These are phyloP conservation scores for Bothriochloa decipiens DNA, from an alignment of 176 grass and related monocot species.

Conservation along the genomic window DNA sequence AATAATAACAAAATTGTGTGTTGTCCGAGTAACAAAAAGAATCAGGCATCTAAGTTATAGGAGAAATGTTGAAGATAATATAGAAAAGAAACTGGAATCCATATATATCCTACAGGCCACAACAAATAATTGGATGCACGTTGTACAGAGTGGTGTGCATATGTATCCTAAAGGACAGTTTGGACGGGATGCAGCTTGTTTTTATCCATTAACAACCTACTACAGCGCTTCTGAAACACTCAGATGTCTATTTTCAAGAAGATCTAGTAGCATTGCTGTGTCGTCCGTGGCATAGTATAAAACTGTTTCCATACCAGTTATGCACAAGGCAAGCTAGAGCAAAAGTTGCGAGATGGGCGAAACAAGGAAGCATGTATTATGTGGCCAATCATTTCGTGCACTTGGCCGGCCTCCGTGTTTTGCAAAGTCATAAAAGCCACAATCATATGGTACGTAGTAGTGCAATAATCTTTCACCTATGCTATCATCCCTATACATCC, in stretches of 20 bases:
- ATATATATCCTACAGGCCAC: neutral
- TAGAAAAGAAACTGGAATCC: neutral
- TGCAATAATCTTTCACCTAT: too few relatives aligned
- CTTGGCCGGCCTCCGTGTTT: too few relatives aligned
- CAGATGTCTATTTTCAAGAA: neutral
- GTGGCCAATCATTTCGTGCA: too few relatives aligned
- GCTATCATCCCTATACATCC: neutral
- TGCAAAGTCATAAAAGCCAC: too few relatives aligned
- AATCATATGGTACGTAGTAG: too few relatives aligned
- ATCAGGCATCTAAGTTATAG: neutral
- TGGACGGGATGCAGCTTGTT: neutral
- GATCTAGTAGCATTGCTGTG: too few relatives aligned
- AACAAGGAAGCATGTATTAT: too few relatives aligned
- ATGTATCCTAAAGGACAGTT: neutral
- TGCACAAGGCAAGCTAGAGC: too few relatives aligned
- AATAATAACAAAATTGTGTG: neutral
- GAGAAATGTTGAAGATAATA: neutral
- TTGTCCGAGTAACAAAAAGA: neutral
- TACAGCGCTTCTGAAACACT: neutral
- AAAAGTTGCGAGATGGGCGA: too few relatives aligned
- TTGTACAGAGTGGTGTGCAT: neutral
- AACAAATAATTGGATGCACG: neutral
- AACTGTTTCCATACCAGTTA: too few relatives aligned
- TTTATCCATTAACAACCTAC: neutral
- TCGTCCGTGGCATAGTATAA: too few relatives aligned